A percentile compares a stretch with the other conserved stretches of the same genome.
Evolutionary conservation across 78 protist genomes (phyloP).

Genomic region (Chrysochromulina parva): DNA sequence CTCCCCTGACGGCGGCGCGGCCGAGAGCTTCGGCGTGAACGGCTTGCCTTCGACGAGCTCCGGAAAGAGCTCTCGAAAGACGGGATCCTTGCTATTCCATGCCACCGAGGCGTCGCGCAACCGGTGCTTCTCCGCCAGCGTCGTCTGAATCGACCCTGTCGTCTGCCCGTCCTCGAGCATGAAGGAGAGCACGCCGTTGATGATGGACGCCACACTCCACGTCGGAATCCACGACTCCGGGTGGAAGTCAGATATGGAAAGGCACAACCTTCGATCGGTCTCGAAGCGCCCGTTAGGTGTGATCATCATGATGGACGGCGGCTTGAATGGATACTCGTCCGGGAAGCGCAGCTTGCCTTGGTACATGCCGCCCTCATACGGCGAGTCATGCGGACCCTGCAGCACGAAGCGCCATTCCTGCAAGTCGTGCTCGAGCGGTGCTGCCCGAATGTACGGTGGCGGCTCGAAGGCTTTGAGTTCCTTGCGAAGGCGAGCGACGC

Average conservation of each 20-base stretch:
- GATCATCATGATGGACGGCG: slow-evolving; percentile 74
- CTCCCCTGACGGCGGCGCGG: no score
- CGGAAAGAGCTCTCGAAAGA: not conserved
- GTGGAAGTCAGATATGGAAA: slow-evolving; percentile 80
- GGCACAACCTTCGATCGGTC: slow-evolving; percentile 63
- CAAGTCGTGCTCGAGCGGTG: slow-evolving; percentile 51
- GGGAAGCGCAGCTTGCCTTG: slow-evolving; percentile 8
- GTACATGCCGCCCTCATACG: slow-evolving; percentile 32
- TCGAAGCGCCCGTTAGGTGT: slow-evolving; percentile 79
- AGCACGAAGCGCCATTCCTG: slow-evolving; percentile 67
- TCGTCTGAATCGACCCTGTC: not conserved
- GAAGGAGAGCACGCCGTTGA: slow-evolving; percentile 77
- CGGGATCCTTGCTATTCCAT: not conserved
- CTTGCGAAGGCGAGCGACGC: not conserved
- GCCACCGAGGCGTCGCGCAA: not conserved
- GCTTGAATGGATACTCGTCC: slow-evolving; percentile 54
- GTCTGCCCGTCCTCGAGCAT: slow-evolving; percentile 38
- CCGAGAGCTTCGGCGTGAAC: no score
- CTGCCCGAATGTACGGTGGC: slow-evolving; percentile 2
- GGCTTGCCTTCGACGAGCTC: not conserved
- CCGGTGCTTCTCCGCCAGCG: not conserved
- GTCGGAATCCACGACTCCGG: slow-evolving; percentile 75
- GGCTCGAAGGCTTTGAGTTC: not conserved
- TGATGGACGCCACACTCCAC: slow-evolving; percentile 64
- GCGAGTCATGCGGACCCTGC: slow-evolving; percentile 37